Evolutionary conservation across 176 grass and related monocot genomes (phyloP).

Genomic region (Elymus sibiricus): DNA sequence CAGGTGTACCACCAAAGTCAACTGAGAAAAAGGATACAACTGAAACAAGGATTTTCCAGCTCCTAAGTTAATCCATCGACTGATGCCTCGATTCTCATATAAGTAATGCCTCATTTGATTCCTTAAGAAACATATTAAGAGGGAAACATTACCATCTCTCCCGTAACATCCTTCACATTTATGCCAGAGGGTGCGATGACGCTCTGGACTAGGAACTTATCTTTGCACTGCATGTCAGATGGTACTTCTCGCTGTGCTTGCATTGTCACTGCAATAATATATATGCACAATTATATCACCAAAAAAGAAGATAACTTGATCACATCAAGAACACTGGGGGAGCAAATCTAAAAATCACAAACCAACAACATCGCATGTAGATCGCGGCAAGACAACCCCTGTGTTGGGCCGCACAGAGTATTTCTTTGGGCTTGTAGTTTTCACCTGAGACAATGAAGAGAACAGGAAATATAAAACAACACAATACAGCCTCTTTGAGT

Average conservation of each 20-base stretch:
- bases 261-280: conserved; percentile 60
- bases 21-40: neutral
- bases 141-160: conserved; percentile 49
- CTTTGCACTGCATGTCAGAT: conserved; percentile 71
- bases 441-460: conserved; percentile 47
- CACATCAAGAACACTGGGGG: neutral
- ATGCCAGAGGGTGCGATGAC: conserved; percentile 36
- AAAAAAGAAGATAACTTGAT: neutral
- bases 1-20: neutral
- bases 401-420: conserved; percentile 75
- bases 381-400: conserved; percentile 58
- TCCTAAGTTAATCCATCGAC: neutral
- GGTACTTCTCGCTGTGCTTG: conserved; percentile 56
- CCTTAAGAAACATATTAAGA: neutral
- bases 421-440: conserved; percentile 83
- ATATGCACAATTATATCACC: conserved; percentile 2
- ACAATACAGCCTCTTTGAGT: neutral
- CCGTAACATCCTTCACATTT: conserved; percentile 57
- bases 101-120: neutral
- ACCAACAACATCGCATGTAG: conserved; percentile 77
- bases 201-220: conserved; percentile 77
- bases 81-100: neutral
- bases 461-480: neutral
- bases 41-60: neutral
- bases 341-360: conserved; percentile 2